Evolutionary conservation across 2,329 filamentous ascomycete species (phyloP).

Genomic region (Venturia oleaginea): DNA sequence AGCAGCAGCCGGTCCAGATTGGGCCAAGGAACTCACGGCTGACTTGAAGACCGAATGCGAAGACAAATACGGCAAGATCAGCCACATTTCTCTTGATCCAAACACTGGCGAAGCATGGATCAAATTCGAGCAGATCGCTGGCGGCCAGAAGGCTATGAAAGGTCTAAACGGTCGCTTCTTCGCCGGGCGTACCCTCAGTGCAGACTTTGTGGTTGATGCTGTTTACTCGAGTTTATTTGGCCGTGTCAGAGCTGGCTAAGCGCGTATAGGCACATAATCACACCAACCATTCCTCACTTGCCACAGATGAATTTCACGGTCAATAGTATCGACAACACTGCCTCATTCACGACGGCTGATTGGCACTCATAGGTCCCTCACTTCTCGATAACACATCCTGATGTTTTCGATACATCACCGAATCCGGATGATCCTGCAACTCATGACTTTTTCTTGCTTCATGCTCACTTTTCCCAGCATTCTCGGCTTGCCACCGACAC

Average conservation of each 20-base stretch:
- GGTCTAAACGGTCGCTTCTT: constrained; percentile 96
- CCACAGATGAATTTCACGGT: neutral
- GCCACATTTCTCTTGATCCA: constrained; percentile 90
- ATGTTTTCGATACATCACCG: neutral
- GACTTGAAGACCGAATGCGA: constrained; percentile 91
- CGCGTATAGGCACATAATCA: neutral
- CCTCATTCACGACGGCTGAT: constrained; percentile 6
- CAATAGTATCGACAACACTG: constrained; percentile 6
- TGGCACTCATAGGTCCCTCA: constrained; percentile 2
- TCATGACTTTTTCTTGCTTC: neutral
- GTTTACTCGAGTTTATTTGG: constrained; percentile 97
- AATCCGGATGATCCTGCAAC: neutral
- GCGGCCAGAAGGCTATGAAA: constrained; percentile 95
- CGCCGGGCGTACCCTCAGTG: constrained; percentile 84
- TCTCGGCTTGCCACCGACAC: neutral
- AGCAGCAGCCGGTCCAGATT: constrained; percentile 75
- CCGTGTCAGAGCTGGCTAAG: constrained; percentile 70
- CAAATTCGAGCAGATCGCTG: constrained; percentile 93
- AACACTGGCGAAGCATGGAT: constrained; percentile 97
- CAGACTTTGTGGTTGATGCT: constrained; percentile 92
- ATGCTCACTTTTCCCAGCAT: neutral
- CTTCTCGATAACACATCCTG: neutral
- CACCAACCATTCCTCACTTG: neutral
- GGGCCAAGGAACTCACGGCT: constrained; percentile 89
- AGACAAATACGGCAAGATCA: constrained; percentile 90